Base-by-base conservation (phyloP, 192 early-diverging fungal species). In the Ramicandelaber brevisporus region DNA sequence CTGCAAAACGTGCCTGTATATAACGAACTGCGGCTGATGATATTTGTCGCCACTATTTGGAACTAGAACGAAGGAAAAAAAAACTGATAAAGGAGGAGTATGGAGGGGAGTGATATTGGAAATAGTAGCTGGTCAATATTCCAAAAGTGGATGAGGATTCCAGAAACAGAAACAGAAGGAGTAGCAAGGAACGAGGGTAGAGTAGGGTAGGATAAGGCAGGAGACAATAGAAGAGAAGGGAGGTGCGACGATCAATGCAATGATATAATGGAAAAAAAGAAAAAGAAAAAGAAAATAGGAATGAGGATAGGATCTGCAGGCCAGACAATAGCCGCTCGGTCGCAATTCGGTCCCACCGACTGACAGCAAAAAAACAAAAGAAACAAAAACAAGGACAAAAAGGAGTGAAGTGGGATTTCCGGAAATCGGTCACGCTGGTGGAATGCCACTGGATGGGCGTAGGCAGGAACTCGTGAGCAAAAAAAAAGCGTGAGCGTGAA, bases 31-130 rank as follows among this genome's bases (percentile, higher is more conserved):
- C 34, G 20, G 6, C 26, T 23, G 9, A 17, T 28, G 24, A 30
- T 29, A 3, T 51, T 31, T 15, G 22, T 19, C 12, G 31, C 16
- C 14, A 43, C 53, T 8, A 27, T 17, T 21, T 50, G 47, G 21
- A 46, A 46, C 37, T 50, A 56, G 44, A 46, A 56, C 30, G 53
- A 56, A 0, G 53, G 32, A 30, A 56, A 56, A 29, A 16, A 11
- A 31, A 18, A 13, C 8, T 23, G 21, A 21, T 16, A 19, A 8
- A 20, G 31, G 15, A 1, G 6, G 17, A 9, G 30, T 14, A 31
- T 17, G 14, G 30, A 31, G 14, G 21, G 30, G 20, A 20, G 8
- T 10, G 12, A 20, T 25, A 27, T 40, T 17, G 24, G 33, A 12
- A 13, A n/a, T 23, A 13, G 21, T 33, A 23, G 16, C 13, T 5